Evolutionary conservation across 2,329 filamentous ascomycete genomes (phyloP), one percentile per base, ranked within the genome.

Genomic region (Hymenoscyphus salicellus): DNA sequence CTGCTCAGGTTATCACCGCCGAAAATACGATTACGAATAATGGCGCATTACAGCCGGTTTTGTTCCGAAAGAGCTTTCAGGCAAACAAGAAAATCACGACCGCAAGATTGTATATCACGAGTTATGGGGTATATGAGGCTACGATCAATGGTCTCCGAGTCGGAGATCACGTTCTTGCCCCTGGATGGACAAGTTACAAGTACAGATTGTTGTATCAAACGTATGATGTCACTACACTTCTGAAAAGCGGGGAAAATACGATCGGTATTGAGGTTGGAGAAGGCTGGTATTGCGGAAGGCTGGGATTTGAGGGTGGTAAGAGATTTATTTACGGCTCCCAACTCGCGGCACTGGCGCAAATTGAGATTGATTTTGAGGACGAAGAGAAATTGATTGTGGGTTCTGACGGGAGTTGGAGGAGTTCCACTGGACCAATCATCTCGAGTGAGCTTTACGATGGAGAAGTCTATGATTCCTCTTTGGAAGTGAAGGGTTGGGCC

Each of bases 151-250:
- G 76, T 0, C 60, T 64, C 17, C 64, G 61, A 38, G 69, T 77
- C 23, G 72, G 70, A 0, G 66, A 75, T 57, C 68, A 75, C 30
- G 67, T 73, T 46, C 67, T 79, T 68, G 76, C 77, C 38, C 79
- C 79, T 0, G 78, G 78, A 8, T 81, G 78, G 77, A 77, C 76
- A 16, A 75, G 74, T 2, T 86, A 86, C 66, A 73, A 78, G 0
- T 73, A 80, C 57, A 77, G 83, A 0, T 78, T 82, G n/a, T 75
- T 78, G 0, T 87, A 86, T 65, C 79, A 86, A 63, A 82, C 80
- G 0, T 83, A 82, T 62, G 82, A 86, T 65, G 80, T 86, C 1
- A 79, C 78, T 0, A 65, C 74, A 0, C 74, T 82, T 0, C 63
- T 85, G 1, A 64, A 61, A 2, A 55, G 68, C 0, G 76, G 75